Evolutionary conservation across 148 eudicot species (phyloP), one percentile per base, ranked within the genome.

Genomic region (Rhododendron williamsianum): DNA sequence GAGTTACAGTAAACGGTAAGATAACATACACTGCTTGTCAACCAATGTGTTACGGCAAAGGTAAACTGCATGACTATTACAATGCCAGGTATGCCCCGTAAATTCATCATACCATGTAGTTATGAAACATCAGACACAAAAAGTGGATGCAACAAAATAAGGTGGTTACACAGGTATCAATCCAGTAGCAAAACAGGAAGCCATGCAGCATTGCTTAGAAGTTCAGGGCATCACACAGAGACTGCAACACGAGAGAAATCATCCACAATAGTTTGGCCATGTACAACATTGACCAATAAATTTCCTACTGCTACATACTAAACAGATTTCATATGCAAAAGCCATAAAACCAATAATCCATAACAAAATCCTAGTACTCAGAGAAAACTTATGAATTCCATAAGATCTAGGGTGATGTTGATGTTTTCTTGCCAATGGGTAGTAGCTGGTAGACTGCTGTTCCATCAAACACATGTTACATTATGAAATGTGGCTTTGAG

Each of bases 381-480:
- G 63, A 79, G 41, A 51, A 30, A 79, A 79, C 58, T 13, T 2
- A 51, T 49, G 63, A 49, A 15, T 33, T 48, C 10, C 27, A 4
- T 33, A 27, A 30, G 49, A 58, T 18, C 60, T 4, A 54, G 60
- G 60, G 60, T 0, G 23, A 16, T 52, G 18, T 54, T 54, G 60
- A 54, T 54, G 60, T 16, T 54, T 54, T 18, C 60, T 54, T 54
- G 21, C 60, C 60, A 54, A 18, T 3, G 21, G 60, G 23, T 54
- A 54, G 60, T 54, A 54, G 4, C 56, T 52, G 56, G 56, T 52
- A 52, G 56, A 89, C 81, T 30, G 89, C 89, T 86, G 93, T 80
- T 82, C 84, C 87, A 78, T 81, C 49, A 30, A 38, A 23, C 77
- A 79, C 54, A 43, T 25, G 13, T 71, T 19, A n/a, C 54, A 10